Conservation (phyloP, 2,329 filamentous ascomycete genomes). For the Botryotinia globosa region DNA sequence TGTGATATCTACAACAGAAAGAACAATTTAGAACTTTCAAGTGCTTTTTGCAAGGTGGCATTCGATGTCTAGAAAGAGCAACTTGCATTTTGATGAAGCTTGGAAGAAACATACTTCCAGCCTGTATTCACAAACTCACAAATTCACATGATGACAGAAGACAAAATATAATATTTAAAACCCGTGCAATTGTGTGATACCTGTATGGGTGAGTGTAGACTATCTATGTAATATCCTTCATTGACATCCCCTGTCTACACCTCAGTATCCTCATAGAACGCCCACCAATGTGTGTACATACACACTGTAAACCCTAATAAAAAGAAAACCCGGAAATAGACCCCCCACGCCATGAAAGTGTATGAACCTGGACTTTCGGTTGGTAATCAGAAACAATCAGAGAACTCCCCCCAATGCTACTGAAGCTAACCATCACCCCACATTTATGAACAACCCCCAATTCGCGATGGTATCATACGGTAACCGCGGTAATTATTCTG, state of each 20-base stretch:
- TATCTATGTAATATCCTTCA: conserved; percentile 7
- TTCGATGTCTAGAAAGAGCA: background rate
- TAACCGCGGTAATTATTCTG: background rate
- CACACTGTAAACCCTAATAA: background rate
- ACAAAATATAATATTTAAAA: background rate
- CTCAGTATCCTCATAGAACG: conserved; percentile 1
- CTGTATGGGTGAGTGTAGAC: background rate
- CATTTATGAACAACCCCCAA: background rate
- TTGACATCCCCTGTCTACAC: background rate
- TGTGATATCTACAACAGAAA: background rate
- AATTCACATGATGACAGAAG: background rate
- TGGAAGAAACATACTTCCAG: background rate
- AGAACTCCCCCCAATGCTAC: conserved; percentile 4
- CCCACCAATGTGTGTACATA: background rate
- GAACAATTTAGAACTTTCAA: background rate
- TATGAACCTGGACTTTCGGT: conserved; percentile 7
- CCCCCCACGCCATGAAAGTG: conserved; percentile 1
- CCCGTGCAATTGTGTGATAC: conserved; percentile 4
- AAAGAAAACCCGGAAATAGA: background rate
- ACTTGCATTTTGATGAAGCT: background rate
- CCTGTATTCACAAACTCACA: background rate
- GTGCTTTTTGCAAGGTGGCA: no score
- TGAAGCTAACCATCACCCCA: background rate
- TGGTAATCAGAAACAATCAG: background rate
- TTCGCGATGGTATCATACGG: background rate